Base-by-base conservation (phyloP, 2,329 filamentous ascomycete species). In the Erysiphe neolycopersici region DNA sequence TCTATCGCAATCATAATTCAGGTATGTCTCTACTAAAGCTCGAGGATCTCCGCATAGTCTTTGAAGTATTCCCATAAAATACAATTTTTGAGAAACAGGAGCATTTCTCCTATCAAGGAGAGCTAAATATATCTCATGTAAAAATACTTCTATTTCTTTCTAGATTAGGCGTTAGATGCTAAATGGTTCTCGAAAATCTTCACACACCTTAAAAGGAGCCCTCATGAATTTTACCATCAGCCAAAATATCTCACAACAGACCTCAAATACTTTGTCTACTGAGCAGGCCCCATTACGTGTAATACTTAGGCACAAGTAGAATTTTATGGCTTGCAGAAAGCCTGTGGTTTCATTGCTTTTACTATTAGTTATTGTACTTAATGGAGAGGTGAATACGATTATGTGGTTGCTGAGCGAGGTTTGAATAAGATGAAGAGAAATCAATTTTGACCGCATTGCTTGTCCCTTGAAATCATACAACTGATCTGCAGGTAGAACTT, bases 191-290 rank as follows among this genome's bases (percentile, higher is more conserved):
- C 41, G 5, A 33, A 10, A 22, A 11, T 12, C 13, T 26, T 33
- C 12, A 60, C 67, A 47, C 54, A 79, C 78, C 75, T 98, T 98
- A 61, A 98, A 79, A 48, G 85, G 79, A 2, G 89, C 79, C 47
- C 91, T 74, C 73, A 98, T 79, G 53, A 83, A 79, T 58, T 91
- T 92, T 38, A 94, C 63, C 77, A 94, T 93, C 46, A 95, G 67
- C 84, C 85, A 98, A 58, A 98, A 98, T 29, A 95, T 92, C 59
- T 98, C 89, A 53, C 81, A 85, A 58, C 82, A 87, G 37, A 95
- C 83, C 56, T 95, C 87, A 54, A 95, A 98, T 0, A 98, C 84
- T 50, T 73, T 73, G 49, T 83, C 80, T 38, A 93, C 80, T 4
- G 85, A 87, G 61, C 87, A 95, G 13, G 89, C 82, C 16, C 87